A percentile compares a stretch with the other conserved stretches of the same genome.
Conservation (phyloP, 2,329 filamentous ascomycete species). For the Cryphonectria naterciae region DNA sequence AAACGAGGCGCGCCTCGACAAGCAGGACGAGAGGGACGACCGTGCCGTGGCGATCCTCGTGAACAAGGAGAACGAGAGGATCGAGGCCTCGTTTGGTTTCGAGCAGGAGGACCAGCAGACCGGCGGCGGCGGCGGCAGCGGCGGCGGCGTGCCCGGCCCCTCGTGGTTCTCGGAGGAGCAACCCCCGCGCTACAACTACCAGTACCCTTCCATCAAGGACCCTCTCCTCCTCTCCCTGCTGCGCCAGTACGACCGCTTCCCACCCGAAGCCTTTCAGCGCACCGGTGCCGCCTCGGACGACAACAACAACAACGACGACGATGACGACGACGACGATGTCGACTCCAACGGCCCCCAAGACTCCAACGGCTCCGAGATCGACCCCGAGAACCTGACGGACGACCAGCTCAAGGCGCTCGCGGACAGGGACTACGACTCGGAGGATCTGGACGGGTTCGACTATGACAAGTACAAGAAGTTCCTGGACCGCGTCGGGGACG, state of each 20-base stretch:
- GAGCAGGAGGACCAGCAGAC: neutral
- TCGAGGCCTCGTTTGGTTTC: neutral
- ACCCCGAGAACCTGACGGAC: slow-evolving; percentile 11
- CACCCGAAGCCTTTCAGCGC: neutral
- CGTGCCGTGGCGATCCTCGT: slow-evolving; percentile 7
- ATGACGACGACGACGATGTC: neutral
- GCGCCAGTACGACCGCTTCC: slow-evolving; percentile 21
- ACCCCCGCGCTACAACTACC: neutral
- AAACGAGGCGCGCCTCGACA: neutral
- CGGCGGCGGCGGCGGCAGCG: neutral
- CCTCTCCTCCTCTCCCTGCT: slow-evolving; percentile 17
- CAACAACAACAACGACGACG: neutral
- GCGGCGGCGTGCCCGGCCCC: neutral
- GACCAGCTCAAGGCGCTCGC: slow-evolving; percentile 26
- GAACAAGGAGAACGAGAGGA: neutral
- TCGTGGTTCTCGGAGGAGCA: neutral
- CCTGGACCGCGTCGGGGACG: slow-evolving; percentile 12
- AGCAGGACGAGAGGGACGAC: neutral
- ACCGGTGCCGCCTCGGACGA: neutral
- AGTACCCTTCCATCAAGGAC: slow-evolving; percentile 23
- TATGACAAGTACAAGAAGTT: slow-evolving; percentile 19
- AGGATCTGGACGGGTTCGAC: slow-evolving; percentile 17
- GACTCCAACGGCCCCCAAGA: neutral
- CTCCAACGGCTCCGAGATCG: neutral
- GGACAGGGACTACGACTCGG: slow-evolving; percentile 24